A percentile compares a stretch with the other conserved stretches of the same genome.
phyloP scores from a whole-genome alignment of 495 filamentous ascomycete genomes.

The Evansstolkia leycettana region DNA sequence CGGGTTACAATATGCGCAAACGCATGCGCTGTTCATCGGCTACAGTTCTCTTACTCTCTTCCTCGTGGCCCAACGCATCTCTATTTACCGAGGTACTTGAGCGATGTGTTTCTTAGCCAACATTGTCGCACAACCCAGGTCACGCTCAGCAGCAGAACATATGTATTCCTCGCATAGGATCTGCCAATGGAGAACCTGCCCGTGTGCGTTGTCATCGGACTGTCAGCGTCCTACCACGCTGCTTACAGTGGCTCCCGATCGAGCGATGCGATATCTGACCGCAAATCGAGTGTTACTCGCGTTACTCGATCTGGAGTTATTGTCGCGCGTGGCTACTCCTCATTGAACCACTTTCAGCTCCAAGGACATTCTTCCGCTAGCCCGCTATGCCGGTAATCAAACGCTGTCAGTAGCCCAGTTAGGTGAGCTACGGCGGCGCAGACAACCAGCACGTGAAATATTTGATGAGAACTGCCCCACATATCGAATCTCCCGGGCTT shows the following conservation, averaged over 20 bases:
- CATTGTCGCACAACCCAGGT: no score
- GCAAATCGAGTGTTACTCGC: slow-evolving; percentile 6
- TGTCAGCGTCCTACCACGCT: slow-evolving; percentile 3
- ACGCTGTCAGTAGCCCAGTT: slow-evolving; percentile 42
- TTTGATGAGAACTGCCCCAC: slow-evolving; percentile 49
- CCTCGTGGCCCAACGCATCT: no score
- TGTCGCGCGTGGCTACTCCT: no score
- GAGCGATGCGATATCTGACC: slow-evolving; percentile 4
- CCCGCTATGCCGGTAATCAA: slow-evolving; percentile 42
- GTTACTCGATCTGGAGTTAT: slow-evolving; percentile 1
- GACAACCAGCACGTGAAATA: slow-evolving; percentile 55
- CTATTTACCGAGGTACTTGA: no score
- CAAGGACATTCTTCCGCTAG: slow-evolving; percentile 23
- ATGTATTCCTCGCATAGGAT: no score
- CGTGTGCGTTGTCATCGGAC: no score
- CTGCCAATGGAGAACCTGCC: no score
- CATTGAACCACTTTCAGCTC: slow-evolving; percentile 5
- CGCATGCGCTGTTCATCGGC: no score
- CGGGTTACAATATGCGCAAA: no score
- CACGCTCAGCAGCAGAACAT: no score
- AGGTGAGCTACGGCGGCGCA: slow-evolving; percentile 46
- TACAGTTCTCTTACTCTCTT: no score
- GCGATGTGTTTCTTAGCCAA: no score
- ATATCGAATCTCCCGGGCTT: slow-evolving; percentile 45
- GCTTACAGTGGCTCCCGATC: not conserved